Conservation (phyloP, 2,329 filamentous ascomycete species). For the Neopestalotiopsis sp. region DNA sequence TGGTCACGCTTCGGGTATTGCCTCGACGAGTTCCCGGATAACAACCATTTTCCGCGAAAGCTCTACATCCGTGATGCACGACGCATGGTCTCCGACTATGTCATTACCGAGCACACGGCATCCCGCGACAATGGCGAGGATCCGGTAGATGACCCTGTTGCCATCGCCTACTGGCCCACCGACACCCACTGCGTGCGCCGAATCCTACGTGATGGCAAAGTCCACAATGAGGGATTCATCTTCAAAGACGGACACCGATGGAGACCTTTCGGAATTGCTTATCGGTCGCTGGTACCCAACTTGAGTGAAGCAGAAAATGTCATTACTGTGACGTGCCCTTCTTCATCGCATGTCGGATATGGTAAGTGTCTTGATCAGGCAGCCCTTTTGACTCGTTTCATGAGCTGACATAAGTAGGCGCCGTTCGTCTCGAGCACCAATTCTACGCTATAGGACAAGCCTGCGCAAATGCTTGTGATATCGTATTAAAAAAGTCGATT, state of each 20-base stretch:
- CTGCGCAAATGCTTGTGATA: constrained; percentile 19
- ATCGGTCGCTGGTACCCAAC: constrained; percentile 21
- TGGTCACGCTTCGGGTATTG: constrained; percentile 30
- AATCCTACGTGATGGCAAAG: constrained; percentile 25
- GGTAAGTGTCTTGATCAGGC: not conserved
- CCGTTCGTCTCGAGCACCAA: constrained; percentile 17
- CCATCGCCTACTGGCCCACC: constrained; percentile 29
- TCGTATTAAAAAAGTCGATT: not conserved
- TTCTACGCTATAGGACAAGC: constrained; percentile 20
- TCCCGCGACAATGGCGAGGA: constrained; percentile 19
- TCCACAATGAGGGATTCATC: constrained; percentile 30
- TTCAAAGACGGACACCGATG: constrained; percentile 26
- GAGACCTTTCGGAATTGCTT: constrained; percentile 25
- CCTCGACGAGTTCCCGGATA: constrained; percentile 32
- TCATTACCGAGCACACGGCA: constrained; percentile 28
- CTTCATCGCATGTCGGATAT: constrained; percentile 24
- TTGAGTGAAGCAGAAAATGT: constrained; percentile 22
- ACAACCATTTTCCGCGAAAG: constrained; percentile 31
- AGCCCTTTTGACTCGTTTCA: not conserved
- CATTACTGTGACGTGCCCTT: constrained; percentile 21
- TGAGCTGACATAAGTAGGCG: not conserved
- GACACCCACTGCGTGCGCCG: constrained; percentile 31
- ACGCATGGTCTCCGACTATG: constrained; percentile 30
- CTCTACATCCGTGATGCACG: constrained; percentile 34
- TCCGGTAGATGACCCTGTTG: constrained; percentile 23